Base-by-base conservation (phyloP, 2,329 filamentous ascomycete genomes). In the Zelopaecilomyces penicillatus region DNA sequence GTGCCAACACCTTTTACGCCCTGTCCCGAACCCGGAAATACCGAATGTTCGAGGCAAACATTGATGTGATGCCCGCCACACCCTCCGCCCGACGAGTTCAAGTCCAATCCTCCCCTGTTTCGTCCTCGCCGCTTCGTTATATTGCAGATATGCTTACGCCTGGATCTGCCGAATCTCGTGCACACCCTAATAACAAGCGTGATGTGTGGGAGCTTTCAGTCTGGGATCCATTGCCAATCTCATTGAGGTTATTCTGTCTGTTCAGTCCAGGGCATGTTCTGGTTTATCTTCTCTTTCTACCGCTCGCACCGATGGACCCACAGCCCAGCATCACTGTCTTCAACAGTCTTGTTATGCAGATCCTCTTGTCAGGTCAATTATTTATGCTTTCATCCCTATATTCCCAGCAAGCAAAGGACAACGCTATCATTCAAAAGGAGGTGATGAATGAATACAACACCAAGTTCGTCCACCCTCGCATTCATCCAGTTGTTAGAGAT, bases 141-240 rank as follows among this genome's bases (percentile, higher is more conserved):
- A 64, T 97, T 33, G 76, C 82, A 29, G 80, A 76, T 50, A 70
- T 87, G 37, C 66, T 95, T 31, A 74, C 80, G 2, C 68, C 76
- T 28, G 80, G 83, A 32, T 83, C 80, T 26, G 87, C 89, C n/a
- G 81, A 90, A 52, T 82, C 86, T 28, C 80, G 89, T 59, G 85
- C 88, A 29, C 86, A 96, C 64, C 87, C 91, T 0, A 84, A 93
- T 59, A 80, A 82, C 45, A 76, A 78, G 28, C 78, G 83, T 8
- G 90, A 98, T 63, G 93, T 98, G 7, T 98, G 93, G 93, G 90
- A 98, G 65, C 68, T 98, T 41, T 78, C 84, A 2, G 76, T 97
- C 5, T 98, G 93, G 93, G 90, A 97, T 61, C 93, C 94, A 31
- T 76, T 91, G 39, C 88, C 90, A 2, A 75, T 95, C 32, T 88